Evolutionary conservation across 345 rosid genomes (phyloP).

Genomic region (Ceriops zippeliana): DNA sequence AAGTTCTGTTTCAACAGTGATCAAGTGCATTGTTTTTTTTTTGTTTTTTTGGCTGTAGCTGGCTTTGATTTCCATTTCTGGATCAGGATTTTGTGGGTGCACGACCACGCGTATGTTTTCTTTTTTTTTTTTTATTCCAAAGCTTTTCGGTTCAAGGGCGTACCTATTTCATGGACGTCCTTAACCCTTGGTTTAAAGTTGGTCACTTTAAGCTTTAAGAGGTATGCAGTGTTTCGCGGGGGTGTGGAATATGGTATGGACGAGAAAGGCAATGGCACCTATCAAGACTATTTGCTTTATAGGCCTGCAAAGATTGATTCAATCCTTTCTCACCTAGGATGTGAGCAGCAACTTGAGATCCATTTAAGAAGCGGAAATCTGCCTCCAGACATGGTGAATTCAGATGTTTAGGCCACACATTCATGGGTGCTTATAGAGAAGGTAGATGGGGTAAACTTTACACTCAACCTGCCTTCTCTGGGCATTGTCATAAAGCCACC

Average conservation of each 20-base stretch:
- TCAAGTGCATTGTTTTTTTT: too few relatives aligned
- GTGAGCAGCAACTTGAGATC: conserved; percentile 57
- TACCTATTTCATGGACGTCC: not conserved
- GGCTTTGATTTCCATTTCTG: too few relatives aligned
- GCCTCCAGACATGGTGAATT: conserved; percentile 66
- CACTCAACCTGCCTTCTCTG: conserved; percentile 56
- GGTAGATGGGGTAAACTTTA: conserved; percentile 51
- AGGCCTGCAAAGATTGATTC: conserved; percentile 51
- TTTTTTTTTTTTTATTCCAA: not conserved
- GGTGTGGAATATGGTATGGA: conserved; percentile 42
- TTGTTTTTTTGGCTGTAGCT: too few relatives aligned
- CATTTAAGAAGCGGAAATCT: conserved; percentile 48
- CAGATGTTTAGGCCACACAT: conserved; percentile 63
- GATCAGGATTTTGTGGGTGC: too few relatives aligned
- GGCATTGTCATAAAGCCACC: conserved; percentile 17
- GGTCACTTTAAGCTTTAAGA: too few relatives aligned
- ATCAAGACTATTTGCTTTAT: conserved; percentile 44
- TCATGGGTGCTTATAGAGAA: conserved; percentile 46
- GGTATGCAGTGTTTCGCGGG: conserved; percentile 13
- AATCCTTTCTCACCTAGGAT: conserved; percentile 44
- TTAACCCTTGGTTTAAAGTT: too few relatives aligned
- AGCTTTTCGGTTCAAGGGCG: not conserved
- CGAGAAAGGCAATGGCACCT: conserved; percentile 41
- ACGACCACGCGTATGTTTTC: not conserved
- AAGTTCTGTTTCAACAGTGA: too few relatives aligned